These are phyloP conservation scores for Metschnikowia arizonensis DNA, from an alignment of 805 yeast species.

Conservation along the genomic window DNA sequence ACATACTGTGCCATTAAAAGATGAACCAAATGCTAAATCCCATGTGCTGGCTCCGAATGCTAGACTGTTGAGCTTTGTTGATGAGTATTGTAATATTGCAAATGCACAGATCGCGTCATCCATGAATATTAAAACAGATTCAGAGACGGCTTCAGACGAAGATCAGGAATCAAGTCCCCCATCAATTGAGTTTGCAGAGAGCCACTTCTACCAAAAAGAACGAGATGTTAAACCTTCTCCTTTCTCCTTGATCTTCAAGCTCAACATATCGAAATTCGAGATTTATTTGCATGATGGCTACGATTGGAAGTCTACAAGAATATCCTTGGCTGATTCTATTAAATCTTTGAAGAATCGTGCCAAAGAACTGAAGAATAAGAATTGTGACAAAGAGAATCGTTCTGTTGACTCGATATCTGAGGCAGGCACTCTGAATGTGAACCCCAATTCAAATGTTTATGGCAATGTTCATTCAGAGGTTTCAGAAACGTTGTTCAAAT, in stretches of 20 bases:
- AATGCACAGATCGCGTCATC: not conserved
- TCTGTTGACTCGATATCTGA: not conserved
- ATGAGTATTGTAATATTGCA: slow-evolving; percentile 1
- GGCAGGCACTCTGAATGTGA: not conserved
- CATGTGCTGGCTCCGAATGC: not conserved
- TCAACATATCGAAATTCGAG: slow-evolving; percentile 36
- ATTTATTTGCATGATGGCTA: slow-evolving; percentile 79
- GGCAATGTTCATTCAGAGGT: not conserved
- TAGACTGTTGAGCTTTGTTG: not conserved
- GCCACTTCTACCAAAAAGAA: slow-evolving; percentile 4
- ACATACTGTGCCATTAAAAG: not conserved
- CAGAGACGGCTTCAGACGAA: not conserved
- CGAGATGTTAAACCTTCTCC: not conserved
- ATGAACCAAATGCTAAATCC: not conserved
- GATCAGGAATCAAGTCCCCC: not conserved
- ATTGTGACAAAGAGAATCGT: slow-evolving; percentile 5
- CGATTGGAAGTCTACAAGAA: slow-evolving; percentile 82
- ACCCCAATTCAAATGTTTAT: not conserved
- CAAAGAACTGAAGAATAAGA: slow-evolving; percentile 8
- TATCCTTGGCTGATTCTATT: slow-evolving; percentile 63
- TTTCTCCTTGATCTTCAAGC: slow-evolving; percentile 20
- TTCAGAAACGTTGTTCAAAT: slow-evolving; percentile 69
- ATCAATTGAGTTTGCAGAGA: not conserved
- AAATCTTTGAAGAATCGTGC: slow-evolving; percentile 54
- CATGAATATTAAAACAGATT: not conserved